phyloP scores from a whole-genome alignment of 2,329 filamentous ascomycete genomes.

The Verticillium alfalfae region DNA sequence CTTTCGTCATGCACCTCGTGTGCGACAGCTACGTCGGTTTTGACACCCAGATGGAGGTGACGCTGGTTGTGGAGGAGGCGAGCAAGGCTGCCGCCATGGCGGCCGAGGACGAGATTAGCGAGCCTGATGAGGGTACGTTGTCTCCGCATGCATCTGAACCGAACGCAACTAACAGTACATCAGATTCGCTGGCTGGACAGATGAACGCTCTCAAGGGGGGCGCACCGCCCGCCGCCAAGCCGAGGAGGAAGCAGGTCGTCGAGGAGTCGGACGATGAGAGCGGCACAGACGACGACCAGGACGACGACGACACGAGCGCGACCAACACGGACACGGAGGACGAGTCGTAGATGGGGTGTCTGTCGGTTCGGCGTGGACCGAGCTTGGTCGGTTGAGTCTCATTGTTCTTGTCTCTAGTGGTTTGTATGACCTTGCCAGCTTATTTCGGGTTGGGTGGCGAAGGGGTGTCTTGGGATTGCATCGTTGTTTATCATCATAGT shows the following conservation, averaged over 20 bases:
- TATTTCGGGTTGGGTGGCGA: not conserved
- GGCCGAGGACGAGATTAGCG: constrained; percentile 91
- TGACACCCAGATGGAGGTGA: constrained; percentile 87
- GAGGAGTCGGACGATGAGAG: constrained; percentile 75
- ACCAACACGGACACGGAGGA: constrained; percentile 66
- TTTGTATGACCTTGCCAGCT: not conserved
- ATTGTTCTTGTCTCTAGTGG: not conserved
- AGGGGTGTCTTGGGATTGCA: not conserved
- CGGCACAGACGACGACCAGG: constrained; percentile 70
- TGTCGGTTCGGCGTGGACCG: not conserved
- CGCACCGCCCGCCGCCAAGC: constrained; percentile 47
- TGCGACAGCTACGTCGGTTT: constrained; percentile 95
- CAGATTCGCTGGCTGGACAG: constrained; percentile 85
- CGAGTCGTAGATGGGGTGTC: constrained; percentile 35
- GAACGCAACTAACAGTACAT: constrained; percentile 15
- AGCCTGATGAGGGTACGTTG: constrained; percentile 89
- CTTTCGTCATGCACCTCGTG: constrained; percentile 87
- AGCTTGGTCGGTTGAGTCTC: not conserved
- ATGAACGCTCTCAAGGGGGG: constrained; percentile 82
- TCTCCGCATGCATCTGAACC: not conserved
- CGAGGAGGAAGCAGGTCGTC: constrained; percentile 42
- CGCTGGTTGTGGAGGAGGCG: constrained; percentile 81
- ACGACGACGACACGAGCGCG: constrained; percentile 60
- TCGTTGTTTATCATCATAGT: not conserved
- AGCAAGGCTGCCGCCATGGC: constrained; percentile 76